Evolutionary conservation across 257 asterid genomes (phyloP).

Genomic region (Solanum bulbocastanum): DNA sequence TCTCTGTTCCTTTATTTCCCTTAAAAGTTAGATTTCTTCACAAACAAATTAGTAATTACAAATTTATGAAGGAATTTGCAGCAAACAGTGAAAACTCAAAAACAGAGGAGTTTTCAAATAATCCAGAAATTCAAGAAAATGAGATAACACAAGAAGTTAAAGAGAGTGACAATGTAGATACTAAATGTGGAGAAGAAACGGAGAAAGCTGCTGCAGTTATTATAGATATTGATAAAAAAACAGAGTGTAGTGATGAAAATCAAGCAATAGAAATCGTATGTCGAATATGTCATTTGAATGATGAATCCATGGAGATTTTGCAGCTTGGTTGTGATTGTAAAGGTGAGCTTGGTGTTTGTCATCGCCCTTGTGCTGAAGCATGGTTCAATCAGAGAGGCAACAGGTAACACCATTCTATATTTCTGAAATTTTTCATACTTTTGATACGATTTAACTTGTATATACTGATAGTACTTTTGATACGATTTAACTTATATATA

Average conservation of each 20-base stretch:
- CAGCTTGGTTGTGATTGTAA: slow-evolving; percentile 42
- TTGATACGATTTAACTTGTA: no score
- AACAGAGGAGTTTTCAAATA: background rate
- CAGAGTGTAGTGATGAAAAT: background rate
- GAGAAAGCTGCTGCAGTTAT: background rate
- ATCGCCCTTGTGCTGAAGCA: slow-evolving; percentile 33
- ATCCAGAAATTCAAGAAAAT: background rate
- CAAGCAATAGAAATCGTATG: slow-evolving; percentile 16
- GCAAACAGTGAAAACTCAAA: background rate
- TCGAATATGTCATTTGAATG: slow-evolving; percentile 47
- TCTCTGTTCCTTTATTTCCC: background rate
- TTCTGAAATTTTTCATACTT: no score
- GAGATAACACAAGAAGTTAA: background rate
- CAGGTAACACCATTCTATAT: slow-evolving; percentile 15
- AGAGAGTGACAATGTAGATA: background rate
- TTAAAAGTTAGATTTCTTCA: background rate
- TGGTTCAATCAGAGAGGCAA: slow-evolving; percentile 46
- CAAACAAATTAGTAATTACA: background rate
- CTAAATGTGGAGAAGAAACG: background rate
- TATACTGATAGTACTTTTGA: no score
- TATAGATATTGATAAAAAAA: slow-evolving; percentile 2
- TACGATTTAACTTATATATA: no score
- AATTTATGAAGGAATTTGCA: background rate
- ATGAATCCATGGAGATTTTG: slow-evolving; percentile 20
- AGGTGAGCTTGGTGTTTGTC: slow-evolving; percentile 37